phyloP scores from a whole-genome alignment of 306 rosid species.

The Alnus rubra region DNA sequence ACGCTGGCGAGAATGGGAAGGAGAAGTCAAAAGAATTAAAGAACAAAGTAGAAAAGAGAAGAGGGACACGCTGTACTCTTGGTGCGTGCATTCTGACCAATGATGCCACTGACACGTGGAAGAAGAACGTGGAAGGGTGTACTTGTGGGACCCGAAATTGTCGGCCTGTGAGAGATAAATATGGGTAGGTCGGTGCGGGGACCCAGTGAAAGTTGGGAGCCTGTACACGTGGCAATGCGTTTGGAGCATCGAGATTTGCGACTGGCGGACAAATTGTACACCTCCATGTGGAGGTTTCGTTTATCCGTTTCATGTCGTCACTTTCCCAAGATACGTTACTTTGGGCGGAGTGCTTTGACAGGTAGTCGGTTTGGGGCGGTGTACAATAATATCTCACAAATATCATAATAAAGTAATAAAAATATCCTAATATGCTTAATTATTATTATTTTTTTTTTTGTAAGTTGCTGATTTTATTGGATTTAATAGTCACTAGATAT shows the following conservation, averaged over 20 bases:
- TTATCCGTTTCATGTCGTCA: conserved; percentile 9
- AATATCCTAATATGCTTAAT: too few relatives aligned
- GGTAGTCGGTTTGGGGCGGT: conserved; percentile 27
- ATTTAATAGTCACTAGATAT: too few relatives aligned
- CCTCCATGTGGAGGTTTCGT: conserved; percentile 11
- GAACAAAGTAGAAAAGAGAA: conserved; percentile 14
- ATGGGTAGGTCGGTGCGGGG: conserved; percentile 35
- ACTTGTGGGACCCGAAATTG: conserved; percentile 35
- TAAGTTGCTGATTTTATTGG: too few relatives aligned
- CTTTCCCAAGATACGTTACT: conserved; percentile 21
- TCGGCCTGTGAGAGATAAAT: conserved; percentile 34
- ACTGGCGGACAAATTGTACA: conserved; percentile 10
- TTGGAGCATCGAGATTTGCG: conserved; percentile 21
- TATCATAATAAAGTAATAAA: too few relatives aligned
- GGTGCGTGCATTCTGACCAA: conserved; percentile 21
- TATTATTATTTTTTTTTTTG: too few relatives aligned
- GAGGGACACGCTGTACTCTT: conserved; percentile 7
- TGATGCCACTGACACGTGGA: conserved; percentile 30
- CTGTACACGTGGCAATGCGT: conserved; percentile 21
- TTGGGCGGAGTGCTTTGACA: background rate
- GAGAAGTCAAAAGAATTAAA: conserved; percentile 20
- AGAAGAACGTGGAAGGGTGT: conserved; percentile 11
- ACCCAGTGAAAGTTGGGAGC: background rate
- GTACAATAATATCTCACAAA: background rate
- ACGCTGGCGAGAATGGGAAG: background rate